Evolutionary conservation across 2,329 filamentous ascomycete genomes (phyloP), one percentile per base, ranked within the genome.

Genomic region (Cladophialophora exuberans): DNA sequence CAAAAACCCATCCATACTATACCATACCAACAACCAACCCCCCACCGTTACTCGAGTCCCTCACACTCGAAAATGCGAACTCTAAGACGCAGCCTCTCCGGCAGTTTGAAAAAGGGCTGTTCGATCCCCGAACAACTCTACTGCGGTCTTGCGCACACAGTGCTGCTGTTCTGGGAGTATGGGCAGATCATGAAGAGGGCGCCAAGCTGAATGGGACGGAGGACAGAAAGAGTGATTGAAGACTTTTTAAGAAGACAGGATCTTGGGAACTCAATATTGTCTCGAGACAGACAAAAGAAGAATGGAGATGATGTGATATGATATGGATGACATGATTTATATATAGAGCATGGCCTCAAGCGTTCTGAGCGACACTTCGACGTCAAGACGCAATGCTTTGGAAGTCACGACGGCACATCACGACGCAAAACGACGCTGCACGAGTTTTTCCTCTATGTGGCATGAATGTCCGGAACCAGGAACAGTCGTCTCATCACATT

Each of bases 131-230:
- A 51, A 23, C 46, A 49, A 15, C 47, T 51, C 18, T 51, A 35
- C 47, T 43, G 36, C 36, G 47, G 47, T 2, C 30, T 51, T 38
- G 38, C 25, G 18, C 47, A 51, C 47, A 33, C 47, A 18, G 26
- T 43, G n/a, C 25, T 35, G 25, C 38, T 51, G 36, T 31, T 51
- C 47, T 51, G 47, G 47, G 36, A 43, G 10, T 51, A 51, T 30
- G 25, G 47, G 5, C 47, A 51, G 36, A 15, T 26, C 13, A 28
- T 43, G 1, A 11, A 38, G 1, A n/a, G 38, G 38, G 47, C 47
- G 26, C 47, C 47, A 9, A 22, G 20, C 26, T 51, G 36, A 47
- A 9, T 15, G 22, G 15, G 7, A 20, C n/a, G 2, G 33, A 15
- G 33, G 3, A 36, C 15, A 13, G 33, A 3, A 42, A 10, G 18